phyloP scores from a whole-genome alignment of 352 stramenopile genomes.

The Pythium guiyangense region DNA sequence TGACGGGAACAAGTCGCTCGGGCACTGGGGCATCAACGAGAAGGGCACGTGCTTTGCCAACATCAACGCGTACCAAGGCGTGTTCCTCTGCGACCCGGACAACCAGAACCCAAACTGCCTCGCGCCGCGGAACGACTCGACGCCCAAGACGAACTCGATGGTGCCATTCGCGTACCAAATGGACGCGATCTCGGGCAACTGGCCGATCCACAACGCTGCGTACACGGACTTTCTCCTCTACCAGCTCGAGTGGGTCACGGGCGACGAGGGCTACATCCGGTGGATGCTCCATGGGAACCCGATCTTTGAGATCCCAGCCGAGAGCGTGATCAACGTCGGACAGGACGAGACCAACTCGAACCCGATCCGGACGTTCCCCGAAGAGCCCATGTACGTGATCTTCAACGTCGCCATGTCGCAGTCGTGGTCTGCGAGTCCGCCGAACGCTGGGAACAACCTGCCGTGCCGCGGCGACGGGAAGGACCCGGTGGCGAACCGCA shows the following conservation, averaged over 20 bases:
- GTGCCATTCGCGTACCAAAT: slow-evolving; percentile 66
- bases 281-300: slow-evolving; percentile 60
- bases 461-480: slow-evolving; percentile 55
- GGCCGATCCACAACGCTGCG: slow-evolving; percentile 51
- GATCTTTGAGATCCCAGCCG: slow-evolving; percentile 67
- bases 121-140: slow-evolving; percentile 37
- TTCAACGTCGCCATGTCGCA: slow-evolving; percentile 91
- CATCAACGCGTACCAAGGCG: slow-evolving; percentile 63
- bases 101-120: slow-evolving; percentile 45
- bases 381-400: slow-evolving; percentile 93
- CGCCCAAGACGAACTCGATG: slow-evolving; percentile 52
- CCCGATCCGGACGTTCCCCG: slow-evolving; percentile 47
- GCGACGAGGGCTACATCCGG: slow-evolving; percentile 55
- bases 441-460: slow-evolving; percentile 35
- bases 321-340: slow-evolving; percentile 36
- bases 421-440: slow-evolving; percentile 73
- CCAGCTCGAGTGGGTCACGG: slow-evolving; percentile 69
- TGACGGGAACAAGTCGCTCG: slow-evolving; percentile 29
- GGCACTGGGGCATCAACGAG: slow-evolving; percentile 63
- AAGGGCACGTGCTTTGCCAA: slow-evolving; percentile 57
- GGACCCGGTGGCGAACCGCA: slow-evolving; percentile 40
- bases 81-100: slow-evolving; percentile 60
- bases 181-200: slow-evolving; percentile 71
- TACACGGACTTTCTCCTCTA: slow-evolving; percentile 63
- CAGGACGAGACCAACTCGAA: slow-evolving; percentile 46